Evolutionary conservation across 2,329 filamentous ascomycete species (phyloP).

Genomic region (Botryosphaeria dothidea): DNA sequence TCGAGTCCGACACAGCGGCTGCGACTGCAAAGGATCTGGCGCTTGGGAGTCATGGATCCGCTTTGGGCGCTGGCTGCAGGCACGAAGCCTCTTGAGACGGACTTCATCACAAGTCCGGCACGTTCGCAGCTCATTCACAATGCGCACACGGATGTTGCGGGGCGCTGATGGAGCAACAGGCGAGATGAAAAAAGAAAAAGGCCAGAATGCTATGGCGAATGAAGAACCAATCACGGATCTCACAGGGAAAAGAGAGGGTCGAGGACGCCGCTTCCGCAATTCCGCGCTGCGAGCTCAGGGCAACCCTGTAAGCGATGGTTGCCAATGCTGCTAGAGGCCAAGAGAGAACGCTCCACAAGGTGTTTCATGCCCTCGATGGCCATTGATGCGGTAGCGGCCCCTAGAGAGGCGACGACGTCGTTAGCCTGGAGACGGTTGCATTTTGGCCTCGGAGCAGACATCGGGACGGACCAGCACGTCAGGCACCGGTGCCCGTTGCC

Average conservation of each 20-base stretch:
- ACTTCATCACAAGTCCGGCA: not conserved
- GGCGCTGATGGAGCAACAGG: not conserved
- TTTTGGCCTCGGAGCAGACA: not conserved
- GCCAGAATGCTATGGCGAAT: not conserved
- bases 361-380: constrained; percentile 10
- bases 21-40: constrained; percentile 8
- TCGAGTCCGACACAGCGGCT: constrained; percentile 8
- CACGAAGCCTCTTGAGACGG: constrained; percentile 8
- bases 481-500: constrained; percentile 1
- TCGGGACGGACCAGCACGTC: not conserved
- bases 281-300: constrained; percentile 7
- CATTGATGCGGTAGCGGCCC: not conserved
- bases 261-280: constrained; percentile 6
- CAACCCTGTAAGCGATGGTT: not conserved
- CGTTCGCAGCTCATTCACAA: not conserved
- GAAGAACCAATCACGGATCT: not conserved
- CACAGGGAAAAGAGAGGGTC: not conserved
- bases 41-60: not conserved
- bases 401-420: not conserved
- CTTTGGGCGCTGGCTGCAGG: constrained; percentile 1
- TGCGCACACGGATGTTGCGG: not conserved
- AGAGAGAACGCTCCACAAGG: not conserved
- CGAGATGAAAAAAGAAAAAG: constrained; percentile 12
- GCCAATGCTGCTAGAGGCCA: constrained; percentile 6
- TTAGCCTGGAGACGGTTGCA: not conserved